Evolutionary conservation across 768 basidiomycete genomes (phyloP).

Genomic region (Termitomyces sp.): DNA sequence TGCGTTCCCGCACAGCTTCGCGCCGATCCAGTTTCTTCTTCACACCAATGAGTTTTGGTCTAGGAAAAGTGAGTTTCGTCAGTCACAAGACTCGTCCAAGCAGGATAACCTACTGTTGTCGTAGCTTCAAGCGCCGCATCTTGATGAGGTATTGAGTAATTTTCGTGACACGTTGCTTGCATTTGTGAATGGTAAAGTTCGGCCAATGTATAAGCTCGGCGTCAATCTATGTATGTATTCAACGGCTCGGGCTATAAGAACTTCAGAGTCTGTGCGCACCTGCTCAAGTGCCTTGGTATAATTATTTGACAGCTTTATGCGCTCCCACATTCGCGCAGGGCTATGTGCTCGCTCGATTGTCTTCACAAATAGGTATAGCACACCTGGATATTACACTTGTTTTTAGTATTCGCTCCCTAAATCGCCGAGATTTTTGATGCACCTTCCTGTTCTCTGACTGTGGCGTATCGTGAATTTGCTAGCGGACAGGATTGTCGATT

Average conservation of each 20-base stretch:
- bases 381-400: slow-evolving; percentile 41
- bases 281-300: slow-evolving; percentile 95
- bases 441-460: slow-evolving; percentile 97
- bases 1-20: slow-evolving; percentile 89
- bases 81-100: neutral
- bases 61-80: slow-evolving; percentile 25
- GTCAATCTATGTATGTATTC: slow-evolving; percentile 71
- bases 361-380: slow-evolving; percentile 92
- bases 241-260: neutral
- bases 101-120: slow-evolving; percentile 65
- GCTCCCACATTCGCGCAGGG: slow-evolving; percentile 98
- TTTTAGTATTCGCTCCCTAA: neutral
- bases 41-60: slow-evolving; percentile 89
- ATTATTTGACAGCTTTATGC: slow-evolving; percentile 87
- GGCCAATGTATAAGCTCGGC: slow-evolving; percentile 97
- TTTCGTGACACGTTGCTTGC: slow-evolving; percentile 98
- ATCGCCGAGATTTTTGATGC: slow-evolving; percentile 8
- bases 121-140: slow-evolving; percentile 87
- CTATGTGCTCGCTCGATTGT: slow-evolving; percentile 97
- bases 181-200: slow-evolving; percentile 95
- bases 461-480: slow-evolving; percentile 97
- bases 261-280: slow-evolving; percentile 35
- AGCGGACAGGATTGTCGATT: slow-evolving; percentile 93
- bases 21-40: slow-evolving; percentile 97
- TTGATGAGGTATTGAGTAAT: slow-evolving; percentile 99